Evolutionary conservation across 164 flowering plant species (phyloP), one percentile per base, ranked within the genome.

Genomic region (Cinnamomum chago): DNA sequence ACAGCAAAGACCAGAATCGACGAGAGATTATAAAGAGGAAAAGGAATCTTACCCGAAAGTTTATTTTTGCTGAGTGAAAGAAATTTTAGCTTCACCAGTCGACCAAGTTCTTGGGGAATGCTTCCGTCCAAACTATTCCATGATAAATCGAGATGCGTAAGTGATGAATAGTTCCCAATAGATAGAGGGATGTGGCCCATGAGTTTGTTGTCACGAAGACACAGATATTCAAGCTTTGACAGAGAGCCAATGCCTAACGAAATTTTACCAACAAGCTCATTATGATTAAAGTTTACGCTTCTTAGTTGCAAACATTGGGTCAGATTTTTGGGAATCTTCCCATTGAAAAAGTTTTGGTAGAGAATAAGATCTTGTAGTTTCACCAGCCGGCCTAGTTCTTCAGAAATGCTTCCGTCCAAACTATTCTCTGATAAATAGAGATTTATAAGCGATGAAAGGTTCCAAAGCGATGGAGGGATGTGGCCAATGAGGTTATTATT

Each of bases 271-370:
- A 17, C 14, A 1, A 58, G 47, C 22, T 58, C 5, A 23, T 55
- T 88, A 35, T 33, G 20, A 13, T 24, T 0, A 0, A 4, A 3
- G 25, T 0, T 1, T 13, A 64, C 0, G 28, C 0, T 0, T 24
- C 15, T 23, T 0, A 64, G 23, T 25, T 64, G 15, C 0, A 2
- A n/a, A 28, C 81, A 77, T 1, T 13, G 25, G 64, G 76, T 73
- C 52, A 86, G 70, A 65, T 79, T 80, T 0, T 58, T 4, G 1
- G 91, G 89, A 11, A 88, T 74, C 0, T 3, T 62, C 12, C 87
- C 88, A 50, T 67, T n/a, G 0, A 85, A 27, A 70, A 13, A 25
- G 73, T 88, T 88, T 9, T 7, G 68, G 68, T 79, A 76, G 20
- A 85, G 2, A 62, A 78, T 73, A 1, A 86, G 75, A n/a, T 52